Conservation (phyloP, 2,329 filamentous ascomycete species). For the Aspergillus ustus region DNA sequence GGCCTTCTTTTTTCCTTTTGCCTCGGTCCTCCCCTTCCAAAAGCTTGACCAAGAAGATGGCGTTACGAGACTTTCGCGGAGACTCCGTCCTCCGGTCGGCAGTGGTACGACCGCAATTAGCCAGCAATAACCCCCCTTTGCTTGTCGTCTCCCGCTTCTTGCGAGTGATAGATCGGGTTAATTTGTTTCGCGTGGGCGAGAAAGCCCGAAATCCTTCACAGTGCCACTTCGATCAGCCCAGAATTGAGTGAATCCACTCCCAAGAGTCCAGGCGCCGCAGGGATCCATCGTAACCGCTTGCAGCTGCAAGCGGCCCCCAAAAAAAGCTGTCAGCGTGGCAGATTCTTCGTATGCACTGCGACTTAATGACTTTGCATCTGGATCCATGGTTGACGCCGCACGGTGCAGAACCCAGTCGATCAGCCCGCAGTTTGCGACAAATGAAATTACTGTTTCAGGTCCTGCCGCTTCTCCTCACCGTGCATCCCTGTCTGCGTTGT, state of each 20-base stretch:
- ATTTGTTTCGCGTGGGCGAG: neutral
- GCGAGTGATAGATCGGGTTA: conserved; percentile 4
- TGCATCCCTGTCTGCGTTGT: neutral
- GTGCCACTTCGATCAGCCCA: neutral
- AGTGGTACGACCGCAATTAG: neutral
- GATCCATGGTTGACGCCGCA: conserved; percentile 4
- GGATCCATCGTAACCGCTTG: neutral
- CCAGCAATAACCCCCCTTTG: neutral
- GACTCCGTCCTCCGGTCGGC: neutral
- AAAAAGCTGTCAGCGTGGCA: conserved; percentile 17
- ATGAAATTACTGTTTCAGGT: conserved; percentile 1
- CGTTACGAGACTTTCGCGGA: neutral
- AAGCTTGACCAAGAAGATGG: conserved; percentile 7
- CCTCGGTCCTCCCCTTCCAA: conserved; percentile 9
- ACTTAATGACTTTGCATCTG: conserved; percentile 13
- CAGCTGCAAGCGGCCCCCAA: neutral
- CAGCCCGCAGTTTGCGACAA: neutral
- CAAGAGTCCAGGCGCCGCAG: conserved; percentile 5
- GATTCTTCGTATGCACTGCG: conserved; percentile 16
- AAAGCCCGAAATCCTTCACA: neutral
- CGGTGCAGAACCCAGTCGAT: neutral
- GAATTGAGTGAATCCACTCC: neutral
- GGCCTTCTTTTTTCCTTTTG: neutral
- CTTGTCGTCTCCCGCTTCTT: neutral
- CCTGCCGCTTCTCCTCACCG: neutral